Base-by-base conservation (phyloP, 2,329 filamentous ascomycete species). In the Xylaria polymorpha region DNA sequence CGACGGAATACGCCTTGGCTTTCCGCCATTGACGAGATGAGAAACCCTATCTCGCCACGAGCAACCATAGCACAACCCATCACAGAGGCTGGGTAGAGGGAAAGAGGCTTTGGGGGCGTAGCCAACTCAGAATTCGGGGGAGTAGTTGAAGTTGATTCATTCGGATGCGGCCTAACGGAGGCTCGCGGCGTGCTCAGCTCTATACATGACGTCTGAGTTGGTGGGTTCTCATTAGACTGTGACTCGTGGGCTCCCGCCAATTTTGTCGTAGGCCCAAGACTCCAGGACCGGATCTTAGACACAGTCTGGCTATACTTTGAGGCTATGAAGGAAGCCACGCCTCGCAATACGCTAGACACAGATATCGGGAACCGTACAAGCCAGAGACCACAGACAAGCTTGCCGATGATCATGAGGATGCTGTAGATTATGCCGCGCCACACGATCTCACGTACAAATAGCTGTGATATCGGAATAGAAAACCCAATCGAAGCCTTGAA, bases 1-100 rank as follows among this genome's bases (percentile, higher is more conserved):
- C 56, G 60, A 2, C 69, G 70, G 59, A 86, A 86, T 15, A 85
- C 78, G 0, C 82, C 81, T 1, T 83, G 81, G 55, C 81, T 84
- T 74, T 92, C 85, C 0, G 91, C 91, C 0, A 94, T 78, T 0
- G 90, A 88, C 0, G 90, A 89, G 69, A 96, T 93, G 51, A 95
- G 78, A 70, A 94, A 94, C 0, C 92, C 92, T 41, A 95, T 93
- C 77, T 96, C 92, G 0, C 92, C 92, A n/a, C 92, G 85, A 0
- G 92, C 88, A 0, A 91, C 87, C 92, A 95, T 95, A 2, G 83
- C 85, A 20, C 86, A 82, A 0, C 90, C 90, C 0, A 94, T 80
- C 2, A 94, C 88, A 0, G 86, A 83, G 0, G 89, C 85, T 0
- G 92, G 91, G 70, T 93, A 91, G 0, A 92, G 80, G 0, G 91